Base-by-base conservation (phyloP, 2,329 filamentous ascomycete species). In the Nannizzia gypsea region DNA sequence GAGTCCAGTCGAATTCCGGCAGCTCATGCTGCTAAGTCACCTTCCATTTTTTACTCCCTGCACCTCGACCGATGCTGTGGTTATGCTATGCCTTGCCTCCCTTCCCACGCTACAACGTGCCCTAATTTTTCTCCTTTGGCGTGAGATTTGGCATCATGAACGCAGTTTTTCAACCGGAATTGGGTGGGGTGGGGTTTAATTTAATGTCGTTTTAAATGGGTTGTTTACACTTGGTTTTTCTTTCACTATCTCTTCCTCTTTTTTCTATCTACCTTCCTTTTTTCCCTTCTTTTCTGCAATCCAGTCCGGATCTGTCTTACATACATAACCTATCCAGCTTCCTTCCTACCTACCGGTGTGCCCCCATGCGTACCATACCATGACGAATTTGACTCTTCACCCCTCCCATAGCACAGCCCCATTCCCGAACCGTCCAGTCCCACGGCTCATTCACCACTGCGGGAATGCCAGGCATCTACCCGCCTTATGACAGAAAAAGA, bases 11-110 rank as follows among this genome's bases (percentile, higher is more conserved):
- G 70, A 87, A 87, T 68, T 89, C 88, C 69, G 89, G 83, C 73
- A 86, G 88, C 72, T 86, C 89, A 74, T 96, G 91, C 84, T 96
- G 91, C 81, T 96, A 95, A 80, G 81, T 36, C 13, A 36, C 69
- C 64, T 60, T 42, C 59, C 34, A 34, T 17, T 36, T 36, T 55
- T 26, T 31, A 55, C 50, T 36, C 34, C 52, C 26, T 50, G 15
- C 44, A 50, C 44, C 42, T 50, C 44, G 44, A 50, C 44, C 44
- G 22, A 24, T 50, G 44, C 52, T 15, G 28, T 55, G 52, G 34
- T 38, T 34, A 34, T 55, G 52, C 26, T 55, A 52, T 26, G n/a
- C 17, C 13, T 31, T 59, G 62, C 60, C 59, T 61, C 44, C 44
- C 60, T 60, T 61, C 44, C 44, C 44, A 57, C 60, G 64, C 60